Base-by-base conservation (phyloP, 768 basidiomycete species). In the Serendipita sp. region DNA sequence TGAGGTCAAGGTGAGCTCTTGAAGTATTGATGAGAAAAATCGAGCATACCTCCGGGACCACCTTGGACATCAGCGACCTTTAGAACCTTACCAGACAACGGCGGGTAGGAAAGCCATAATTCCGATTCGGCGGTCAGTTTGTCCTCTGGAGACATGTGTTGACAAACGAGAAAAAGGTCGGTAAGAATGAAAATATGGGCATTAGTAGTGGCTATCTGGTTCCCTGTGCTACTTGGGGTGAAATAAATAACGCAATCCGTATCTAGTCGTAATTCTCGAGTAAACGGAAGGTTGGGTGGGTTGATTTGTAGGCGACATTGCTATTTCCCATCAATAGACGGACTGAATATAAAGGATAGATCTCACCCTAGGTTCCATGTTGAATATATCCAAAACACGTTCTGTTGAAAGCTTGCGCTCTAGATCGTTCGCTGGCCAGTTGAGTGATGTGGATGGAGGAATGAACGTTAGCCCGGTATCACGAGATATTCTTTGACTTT, bases 41-140 rank as follows among this genome's bases (percentile, higher is more conserved):
- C 5, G 38, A 11, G 68, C 56, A 63, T 64, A 82, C 90, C 81
- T 77, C 79, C 42, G 20, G 51, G 64, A 16, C 50, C 78, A 38
- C 78, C 83, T 62, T 76, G 75, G 2, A 81, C 76, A 65, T 84
- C 84, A 7, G 76, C 75, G 2, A 89, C 85, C 64, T 80, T 79
- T 61, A 99, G 77, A 68, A 96, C 93, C 71, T 95, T 97, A 3
- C 93, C 95, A 13, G 96, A 86, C 34, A 99, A 75, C 3, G 96
- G 96, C 17, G 96, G 96, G 75, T 96, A 99, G 67, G 85, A 82
- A 50, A 99, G 76, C 83, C 84, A 90, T 85, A 95, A 87, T 69
- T 96, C 91, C 3, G 85, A 79, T 31, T 28, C 26, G 11, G 17
- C 17, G 4, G 13, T n/a, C 53, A 26, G 17, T 62, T 75, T 78